Percentiles rank a stretch among this genome's conserved stretches.
Evolutionary conservation across 2,329 filamentous ascomycete genomes (phyloP).

Genomic region (Ascosphaera apis): DNA sequence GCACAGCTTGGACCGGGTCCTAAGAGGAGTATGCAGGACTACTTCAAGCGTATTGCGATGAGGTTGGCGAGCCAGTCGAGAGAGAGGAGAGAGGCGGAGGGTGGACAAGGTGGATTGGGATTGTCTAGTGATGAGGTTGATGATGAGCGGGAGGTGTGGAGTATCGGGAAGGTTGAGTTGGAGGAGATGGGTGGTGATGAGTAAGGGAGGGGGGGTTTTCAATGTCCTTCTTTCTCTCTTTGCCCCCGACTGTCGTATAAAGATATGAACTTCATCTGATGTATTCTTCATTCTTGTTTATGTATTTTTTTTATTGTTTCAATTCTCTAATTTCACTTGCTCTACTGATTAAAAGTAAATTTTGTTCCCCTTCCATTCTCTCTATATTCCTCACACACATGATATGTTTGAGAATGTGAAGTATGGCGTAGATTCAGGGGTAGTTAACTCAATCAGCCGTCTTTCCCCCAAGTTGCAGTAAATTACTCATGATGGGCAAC

Average conservation of each 20-base stretch:
- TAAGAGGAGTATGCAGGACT: slow-evolving; percentile 84
- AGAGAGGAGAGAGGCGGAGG: slow-evolving; percentile 78
- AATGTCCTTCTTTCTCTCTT: not conserved
- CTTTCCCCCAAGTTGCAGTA: too few relatives aligned
- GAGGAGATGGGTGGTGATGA: slow-evolving; percentile 25
- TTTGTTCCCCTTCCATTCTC: too few relatives aligned
- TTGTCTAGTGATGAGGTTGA: slow-evolving; percentile 78
- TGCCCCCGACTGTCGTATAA: not conserved
- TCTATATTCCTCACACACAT: too few relatives aligned
- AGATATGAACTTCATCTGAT: not conserved
- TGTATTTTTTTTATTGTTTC: slow-evolving; percentile 6
- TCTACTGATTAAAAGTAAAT: too few relatives aligned
- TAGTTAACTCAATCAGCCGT: too few relatives aligned
- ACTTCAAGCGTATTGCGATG: slow-evolving; percentile 82
- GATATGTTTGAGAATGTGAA: too few relatives aligned
- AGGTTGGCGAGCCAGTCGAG: slow-evolving; percentile 67
- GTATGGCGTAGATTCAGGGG: too few relatives aligned
- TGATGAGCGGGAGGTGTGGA: slow-evolving; percentile 91
- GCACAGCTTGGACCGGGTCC: slow-evolving; percentile 44
- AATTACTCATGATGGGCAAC: too few relatives aligned
- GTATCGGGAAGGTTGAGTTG: slow-evolving; percentile 71
- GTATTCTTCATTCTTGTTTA: slow-evolving; percentile 6
- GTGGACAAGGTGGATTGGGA: slow-evolving; percentile 64
- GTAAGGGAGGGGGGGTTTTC: slow-evolving; percentile 1
- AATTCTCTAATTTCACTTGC: too few relatives aligned